A percentile compares a stretch with the other conserved stretches of the same genome.
These are phyloP conservation scores for Rosellinia necatrix DNA, from an alignment of 2,329 filamentous ascomycete genomes.

Conservation along the genomic window DNA sequence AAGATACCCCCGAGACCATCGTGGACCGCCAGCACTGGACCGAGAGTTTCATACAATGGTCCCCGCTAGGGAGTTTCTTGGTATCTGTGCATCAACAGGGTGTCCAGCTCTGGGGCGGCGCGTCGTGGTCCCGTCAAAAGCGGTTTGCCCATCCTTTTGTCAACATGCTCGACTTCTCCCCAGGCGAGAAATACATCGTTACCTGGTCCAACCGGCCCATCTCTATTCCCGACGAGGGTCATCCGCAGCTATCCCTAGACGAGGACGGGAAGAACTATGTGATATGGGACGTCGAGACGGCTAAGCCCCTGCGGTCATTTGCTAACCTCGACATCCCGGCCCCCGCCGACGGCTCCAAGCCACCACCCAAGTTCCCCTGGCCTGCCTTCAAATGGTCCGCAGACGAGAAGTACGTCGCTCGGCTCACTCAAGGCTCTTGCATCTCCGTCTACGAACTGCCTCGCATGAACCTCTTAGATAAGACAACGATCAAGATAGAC, in stretches of 20 bases:
- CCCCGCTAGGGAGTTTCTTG: conserved; percentile 89
- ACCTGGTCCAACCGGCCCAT: conserved; percentile 97
- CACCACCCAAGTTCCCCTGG: conserved; percentile 87
- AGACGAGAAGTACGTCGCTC: conserved; percentile 95
- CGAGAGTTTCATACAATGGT: conserved; percentile 98
- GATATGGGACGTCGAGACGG: conserved; percentile 94
- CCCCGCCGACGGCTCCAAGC: conserved; percentile 70
- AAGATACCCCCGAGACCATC: conserved; percentile 82
- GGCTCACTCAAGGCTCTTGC: conserved; percentile 83
- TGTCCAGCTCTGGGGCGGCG: conserved; percentile 95
- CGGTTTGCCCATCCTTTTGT: conserved; percentile 95
- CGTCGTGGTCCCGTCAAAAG: conserved; percentile 86
- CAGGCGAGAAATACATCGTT: conserved; percentile 87
- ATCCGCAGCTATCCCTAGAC: conserved; percentile 82
- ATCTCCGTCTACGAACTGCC: conserved; percentile 92
- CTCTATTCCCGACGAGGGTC: conserved; percentile 83
- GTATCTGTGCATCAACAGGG: conserved; percentile 95
- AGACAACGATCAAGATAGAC: conserved; percentile 93
- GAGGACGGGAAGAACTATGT: conserved; percentile 99
- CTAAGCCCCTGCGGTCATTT: conserved; percentile 89
- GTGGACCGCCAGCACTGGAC: conserved; percentile 97
- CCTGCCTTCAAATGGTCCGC: conserved; percentile 99
- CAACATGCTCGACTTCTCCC: conserved; percentile 95
- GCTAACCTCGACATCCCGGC: conserved; percentile 82
- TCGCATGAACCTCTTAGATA: conserved; percentile 87